Conservation (phyloP, 2,329 filamentous ascomycete species). For the Leptosphaerulina australis region DNA sequence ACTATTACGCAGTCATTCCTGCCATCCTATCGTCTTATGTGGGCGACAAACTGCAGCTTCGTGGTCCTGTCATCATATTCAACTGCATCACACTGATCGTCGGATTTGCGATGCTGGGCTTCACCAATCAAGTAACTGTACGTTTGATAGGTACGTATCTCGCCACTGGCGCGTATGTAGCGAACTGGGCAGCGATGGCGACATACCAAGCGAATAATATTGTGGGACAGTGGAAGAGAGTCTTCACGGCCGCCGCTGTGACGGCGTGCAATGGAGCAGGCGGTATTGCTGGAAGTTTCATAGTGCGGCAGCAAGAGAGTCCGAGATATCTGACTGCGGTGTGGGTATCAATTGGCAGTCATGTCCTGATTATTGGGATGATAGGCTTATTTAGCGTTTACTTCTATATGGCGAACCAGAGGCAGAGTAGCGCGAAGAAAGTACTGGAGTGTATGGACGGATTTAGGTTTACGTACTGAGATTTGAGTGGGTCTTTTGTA, state of each 20-base stretch:
- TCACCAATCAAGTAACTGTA: slow-evolving; percentile 63
- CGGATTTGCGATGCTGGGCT: slow-evolving; percentile 70
- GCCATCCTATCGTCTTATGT: slow-evolving; percentile 67
- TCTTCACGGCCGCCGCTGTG: slow-evolving; percentile 65
- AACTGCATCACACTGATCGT: slow-evolving; percentile 66
- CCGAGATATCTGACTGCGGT: slow-evolving; percentile 69
- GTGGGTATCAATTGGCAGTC: slow-evolving; percentile 68
- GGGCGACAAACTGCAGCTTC: slow-evolving; percentile 65
- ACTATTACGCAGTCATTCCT: slow-evolving; percentile 70
- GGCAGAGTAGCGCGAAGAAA: slow-evolving; percentile 55
- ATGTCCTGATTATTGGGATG: slow-evolving; percentile 63
- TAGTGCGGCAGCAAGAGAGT: slow-evolving; percentile 66
- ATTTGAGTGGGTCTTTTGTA: too few species aligned
- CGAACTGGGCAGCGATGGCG: slow-evolving; percentile 71
- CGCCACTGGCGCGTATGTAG: slow-evolving; percentile 70
- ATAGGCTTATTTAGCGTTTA: slow-evolving; percentile 59
- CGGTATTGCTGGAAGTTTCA: slow-evolving; percentile 69
- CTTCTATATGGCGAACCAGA: slow-evolving; percentile 60
- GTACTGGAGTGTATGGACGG: slow-evolving; percentile 59
- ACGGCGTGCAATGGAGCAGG: slow-evolving; percentile 68
- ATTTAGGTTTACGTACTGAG: slow-evolving; percentile 54
- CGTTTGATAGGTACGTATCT: slow-evolving; percentile 70
- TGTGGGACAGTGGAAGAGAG: slow-evolving; percentile 66
- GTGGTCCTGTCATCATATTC: slow-evolving; percentile 69
- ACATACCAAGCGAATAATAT: slow-evolving; percentile 59